Evolutionary conservation across 768 basidiomycete genomes (phyloP).

Genomic region (Gloeostereum incarnatum): DNA sequence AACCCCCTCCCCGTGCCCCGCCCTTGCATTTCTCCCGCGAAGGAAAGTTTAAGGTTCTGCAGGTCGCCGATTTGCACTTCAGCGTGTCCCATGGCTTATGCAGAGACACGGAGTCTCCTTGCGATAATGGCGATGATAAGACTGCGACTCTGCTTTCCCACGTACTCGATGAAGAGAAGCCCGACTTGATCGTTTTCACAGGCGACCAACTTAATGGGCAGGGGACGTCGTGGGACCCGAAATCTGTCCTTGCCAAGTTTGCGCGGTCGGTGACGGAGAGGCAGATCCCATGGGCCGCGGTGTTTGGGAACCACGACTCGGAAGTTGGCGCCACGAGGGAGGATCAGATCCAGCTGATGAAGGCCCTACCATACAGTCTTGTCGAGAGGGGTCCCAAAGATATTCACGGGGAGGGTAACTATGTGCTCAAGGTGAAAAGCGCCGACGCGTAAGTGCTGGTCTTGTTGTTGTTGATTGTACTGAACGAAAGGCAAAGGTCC

Average conservation of each 20-base stretch:
- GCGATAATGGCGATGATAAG: slow-evolving; percentile 52
- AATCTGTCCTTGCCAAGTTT: slow-evolving; percentile 85
- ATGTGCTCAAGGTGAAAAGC: slow-evolving; percentile 76
- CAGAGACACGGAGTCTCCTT: slow-evolving; percentile 53
- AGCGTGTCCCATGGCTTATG: slow-evolving; percentile 75
- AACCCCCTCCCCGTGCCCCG: slow-evolving; percentile 58
- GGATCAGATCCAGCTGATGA: slow-evolving; percentile 30
- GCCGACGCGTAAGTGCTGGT: slow-evolving; percentile 62
- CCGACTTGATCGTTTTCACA: slow-evolving; percentile 85
- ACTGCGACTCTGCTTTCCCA: slow-evolving; percentile 65
- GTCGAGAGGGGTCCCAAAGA: slow-evolving; percentile 74
- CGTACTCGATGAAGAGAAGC: slow-evolving; percentile 72
- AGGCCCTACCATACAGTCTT: slow-evolving; percentile 52
- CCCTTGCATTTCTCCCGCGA: slow-evolving; percentile 75
- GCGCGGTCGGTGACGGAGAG: slow-evolving; percentile 65
- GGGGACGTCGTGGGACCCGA: slow-evolving; percentile 80
- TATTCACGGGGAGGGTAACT: slow-evolving; percentile 89
- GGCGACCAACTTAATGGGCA: slow-evolving; percentile 96
- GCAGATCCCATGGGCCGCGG: slow-evolving; percentile 80
- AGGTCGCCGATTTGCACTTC: slow-evolving; percentile 92
- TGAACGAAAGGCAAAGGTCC: slow-evolving; percentile 37
- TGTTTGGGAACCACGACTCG: slow-evolving; percentile 85
- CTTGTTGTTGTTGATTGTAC: background rate
- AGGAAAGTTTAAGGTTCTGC: slow-evolving; percentile 84
- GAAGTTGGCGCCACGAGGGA: slow-evolving; percentile 44